Percentiles rank a stretch among this genome's conserved stretches.
These are phyloP conservation scores for Chlamydomonas urium DNA, from an alignment of 139 green algal species.

Conservation along the genomic window DNA sequence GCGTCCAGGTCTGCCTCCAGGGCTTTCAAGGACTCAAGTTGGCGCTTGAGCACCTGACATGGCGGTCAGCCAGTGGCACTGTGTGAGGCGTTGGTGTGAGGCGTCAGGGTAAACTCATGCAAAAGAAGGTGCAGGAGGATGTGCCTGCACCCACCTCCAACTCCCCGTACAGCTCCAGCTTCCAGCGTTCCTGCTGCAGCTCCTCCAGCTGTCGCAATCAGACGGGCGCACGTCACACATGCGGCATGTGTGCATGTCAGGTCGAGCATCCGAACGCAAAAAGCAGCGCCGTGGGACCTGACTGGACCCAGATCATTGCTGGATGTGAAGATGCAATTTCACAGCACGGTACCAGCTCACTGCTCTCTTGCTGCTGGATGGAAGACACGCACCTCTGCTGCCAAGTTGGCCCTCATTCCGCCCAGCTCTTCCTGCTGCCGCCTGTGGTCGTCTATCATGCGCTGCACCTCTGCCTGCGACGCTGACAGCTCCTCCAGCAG, in stretches of 20 bases:
- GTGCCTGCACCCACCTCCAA: slow-evolving; percentile 24
- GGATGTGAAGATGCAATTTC: neutral
- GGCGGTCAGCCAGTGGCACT: too few relatives aligned
- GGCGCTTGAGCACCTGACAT: slow-evolving; percentile 17
- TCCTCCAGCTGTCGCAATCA: slow-evolving; percentile 24
- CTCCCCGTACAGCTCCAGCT: slow-evolving; percentile 35
- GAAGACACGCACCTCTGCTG: slow-evolving; percentile 18
- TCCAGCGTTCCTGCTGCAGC: slow-evolving; percentile 36
- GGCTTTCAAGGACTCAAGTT: slow-evolving; percentile 29
- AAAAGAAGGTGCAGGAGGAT: neutral
- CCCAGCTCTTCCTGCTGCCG: slow-evolving; percentile 24
- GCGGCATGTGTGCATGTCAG: neutral
- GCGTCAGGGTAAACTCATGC: too few relatives aligned
- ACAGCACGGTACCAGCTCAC: neutral
- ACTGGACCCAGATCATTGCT: neutral
- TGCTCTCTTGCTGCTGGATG: neutral
- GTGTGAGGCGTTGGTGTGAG: too few relatives aligned
- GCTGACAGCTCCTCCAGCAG: slow-evolving; percentile 26
- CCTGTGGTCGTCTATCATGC: slow-evolving; percentile 27
- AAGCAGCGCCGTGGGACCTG: neutral
- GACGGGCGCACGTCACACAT: neutral
- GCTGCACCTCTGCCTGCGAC: slow-evolving; percentile 29
- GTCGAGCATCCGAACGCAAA: neutral
- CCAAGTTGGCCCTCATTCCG: slow-evolving; percentile 29
- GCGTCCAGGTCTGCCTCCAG: slow-evolving; percentile 36